Evolutionary conservation across 2,329 filamentous ascomycete genomes (phyloP), one percentile per base, ranked within the genome.

Genomic region (Raffaelea deltoideospora): DNA sequence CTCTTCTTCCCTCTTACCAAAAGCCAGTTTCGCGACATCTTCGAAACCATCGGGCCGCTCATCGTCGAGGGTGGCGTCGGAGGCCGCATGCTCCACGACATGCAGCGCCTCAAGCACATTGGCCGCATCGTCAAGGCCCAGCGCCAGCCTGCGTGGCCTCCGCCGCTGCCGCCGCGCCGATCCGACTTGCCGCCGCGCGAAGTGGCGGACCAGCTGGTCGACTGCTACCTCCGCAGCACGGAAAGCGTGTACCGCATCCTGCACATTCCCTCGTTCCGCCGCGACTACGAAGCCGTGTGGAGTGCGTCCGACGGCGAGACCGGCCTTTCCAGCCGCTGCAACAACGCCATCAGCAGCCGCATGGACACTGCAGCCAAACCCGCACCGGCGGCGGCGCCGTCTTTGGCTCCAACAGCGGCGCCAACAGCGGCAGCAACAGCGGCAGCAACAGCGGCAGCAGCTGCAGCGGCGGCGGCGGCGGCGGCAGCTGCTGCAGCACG

Each of bases 171-270:
- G 3, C 52, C 57, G 14, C 46, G 61, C 3, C 59, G 63, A 9
- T 47, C 50, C 20, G 50, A 53, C 8, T 54, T 64, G 7, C 61
- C 63, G 0, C 31, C 50, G 1, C 51, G 53, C n/a, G 50, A 52
- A 0, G 40, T 71, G 1, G 61, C 66, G 1, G 68, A 75, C 41
- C 50, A 61, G 37, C 58, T 76, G 1, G 53, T 75, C 10, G 56
- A 64, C 8, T 53, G 57, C 21, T 76, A 76, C 51, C 51, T 78
- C 17, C 55, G 67, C 33, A 65, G 64, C 2, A 62, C 69, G 30
- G 71, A 77, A 45, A 65, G 65, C 3, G 61, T 68, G 13, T 62
- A 68, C 42, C 63, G 74, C 2, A 60, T 79, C 20, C 40, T 79
- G 11, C 67, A 79, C 47, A 48, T 70, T 1, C 71, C 72, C 0